Conservation (phyloP, 768 basidiomycete genomes). For the Termitomyces sp. region DNA sequence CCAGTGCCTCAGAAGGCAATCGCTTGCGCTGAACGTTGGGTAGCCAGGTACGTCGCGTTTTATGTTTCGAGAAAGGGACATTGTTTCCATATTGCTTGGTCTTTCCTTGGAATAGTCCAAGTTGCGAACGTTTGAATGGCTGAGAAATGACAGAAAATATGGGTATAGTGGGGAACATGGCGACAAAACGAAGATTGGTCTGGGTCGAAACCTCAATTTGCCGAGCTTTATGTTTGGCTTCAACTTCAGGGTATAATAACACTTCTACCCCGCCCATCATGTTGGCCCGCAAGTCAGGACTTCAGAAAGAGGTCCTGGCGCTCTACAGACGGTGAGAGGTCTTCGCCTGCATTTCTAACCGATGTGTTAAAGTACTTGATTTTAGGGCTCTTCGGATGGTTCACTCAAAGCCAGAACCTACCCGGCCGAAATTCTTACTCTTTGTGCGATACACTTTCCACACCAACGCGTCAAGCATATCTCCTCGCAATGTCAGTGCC, state of each 20-base stretch:
- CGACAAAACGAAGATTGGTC: background rate
- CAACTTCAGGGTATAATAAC: conserved; percentile 5
- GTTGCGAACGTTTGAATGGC: conserved; percentile 78
- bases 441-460: conserved; percentile 70
- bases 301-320: conserved; percentile 50
- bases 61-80: conserved; percentile 85
- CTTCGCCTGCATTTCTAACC: background rate
- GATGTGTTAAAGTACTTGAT: background rate
- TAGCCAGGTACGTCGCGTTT: conserved; percentile 84
- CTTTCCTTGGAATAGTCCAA: conserved; percentile 82
- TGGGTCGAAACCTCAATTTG: conserved; percentile 2
- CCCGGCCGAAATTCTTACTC: conserved; percentile 64
- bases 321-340: conserved; percentile 39
- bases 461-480: conserved; percentile 54
- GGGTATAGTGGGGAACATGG: conserved; percentile 27
- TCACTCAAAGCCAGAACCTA: conserved; percentile 55
- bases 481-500: conserved; percentile 61
- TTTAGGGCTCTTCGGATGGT: conserved; percentile 74
- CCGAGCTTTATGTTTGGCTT: conserved; percentile 8
- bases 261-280: conserved; percentile 12
- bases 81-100: conserved; percentile 82
- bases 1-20: conserved; percentile 63
- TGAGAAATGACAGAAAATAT: conserved; percentile 44
- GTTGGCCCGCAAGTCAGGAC: conserved; percentile 34
- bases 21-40: conserved; percentile 84